Percentiles rank a stretch among this genome's conserved stretches.
phyloP scores from a whole-genome alignment of 768 basidiomycete species.

The Dioszegia hungarica region DNA sequence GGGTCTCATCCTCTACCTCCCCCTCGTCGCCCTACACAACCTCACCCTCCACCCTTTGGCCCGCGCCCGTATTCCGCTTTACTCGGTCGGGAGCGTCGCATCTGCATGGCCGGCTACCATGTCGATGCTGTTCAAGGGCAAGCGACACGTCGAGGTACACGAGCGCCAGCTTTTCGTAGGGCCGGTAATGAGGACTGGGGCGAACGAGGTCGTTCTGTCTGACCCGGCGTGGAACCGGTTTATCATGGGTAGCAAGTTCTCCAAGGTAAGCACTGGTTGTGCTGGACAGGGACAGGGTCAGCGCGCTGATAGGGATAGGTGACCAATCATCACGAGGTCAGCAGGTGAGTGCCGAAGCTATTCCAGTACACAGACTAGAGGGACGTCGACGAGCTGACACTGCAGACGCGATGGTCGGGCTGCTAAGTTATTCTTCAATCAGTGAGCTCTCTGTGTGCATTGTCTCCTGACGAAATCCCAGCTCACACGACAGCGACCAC shows the following conservation, averaged over 20 bases:
- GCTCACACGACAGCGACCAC: neutral
- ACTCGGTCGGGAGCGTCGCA: neutral
- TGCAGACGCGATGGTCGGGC: neutral
- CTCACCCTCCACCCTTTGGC: slow-evolving; percentile 5
- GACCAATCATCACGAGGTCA: too few species aligned
- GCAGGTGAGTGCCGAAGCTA: too few species aligned
- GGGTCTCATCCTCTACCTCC: neutral
- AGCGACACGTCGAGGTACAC: neutral
- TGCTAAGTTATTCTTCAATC: neutral
- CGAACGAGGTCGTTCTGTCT: slow-evolving; percentile 5
- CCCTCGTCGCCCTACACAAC: neutral
- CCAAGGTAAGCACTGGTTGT: neutral
- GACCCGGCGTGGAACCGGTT: neutral
- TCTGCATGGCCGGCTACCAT: neutral
- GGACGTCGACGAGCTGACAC: too few species aligned
- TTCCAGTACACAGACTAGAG: too few species aligned
- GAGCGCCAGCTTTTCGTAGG: neutral
- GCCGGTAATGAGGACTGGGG: neutral
- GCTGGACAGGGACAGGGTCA: too few species aligned
- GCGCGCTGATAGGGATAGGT: too few species aligned
- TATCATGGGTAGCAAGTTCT: neutral
- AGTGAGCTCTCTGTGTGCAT: neutral
- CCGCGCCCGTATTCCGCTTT: neutral
- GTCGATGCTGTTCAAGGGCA: neutral
- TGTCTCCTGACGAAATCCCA: too few species aligned